Evolutionary conservation across 1,284 basidiomycete species (phyloP).

Genomic region (Trichosporon coremiiforme): DNA sequence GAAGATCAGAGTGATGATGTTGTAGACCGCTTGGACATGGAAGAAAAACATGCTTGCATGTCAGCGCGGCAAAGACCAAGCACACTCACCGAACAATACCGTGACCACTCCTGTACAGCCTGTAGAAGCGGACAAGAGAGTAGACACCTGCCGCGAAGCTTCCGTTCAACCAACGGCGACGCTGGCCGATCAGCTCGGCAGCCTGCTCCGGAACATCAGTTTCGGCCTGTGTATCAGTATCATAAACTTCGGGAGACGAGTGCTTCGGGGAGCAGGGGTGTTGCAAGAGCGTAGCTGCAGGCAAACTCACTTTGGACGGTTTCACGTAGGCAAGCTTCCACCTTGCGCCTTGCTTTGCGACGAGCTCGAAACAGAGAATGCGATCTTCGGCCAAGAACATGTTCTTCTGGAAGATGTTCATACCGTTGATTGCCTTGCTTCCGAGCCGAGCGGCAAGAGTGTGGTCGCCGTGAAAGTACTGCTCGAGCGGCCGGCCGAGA

Average conservation of each 20-base stretch:
- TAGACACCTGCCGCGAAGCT: slow-evolving; percentile 97
- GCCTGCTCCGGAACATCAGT: slow-evolving; percentile 66
- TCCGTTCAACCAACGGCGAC: slow-evolving; percentile 92
- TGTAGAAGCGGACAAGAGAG: slow-evolving; percentile 90
- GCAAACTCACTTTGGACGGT: too few species aligned
- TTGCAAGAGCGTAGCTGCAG: too few species aligned
- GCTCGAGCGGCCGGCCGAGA: slow-evolving; percentile 85
- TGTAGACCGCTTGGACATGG: slow-evolving; percentile 87
- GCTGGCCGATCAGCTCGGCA: slow-evolving; percentile 88
- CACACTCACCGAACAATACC: slow-evolving; percentile 64
- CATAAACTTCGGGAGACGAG: too few species aligned
- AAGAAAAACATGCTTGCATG: slow-evolving; percentile 80
- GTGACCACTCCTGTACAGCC: slow-evolving; percentile 81
- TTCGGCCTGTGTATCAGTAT: slow-evolving; percentile 62
- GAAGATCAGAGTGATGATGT: slow-evolving; percentile 76
- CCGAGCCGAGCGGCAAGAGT: slow-evolving; percentile 88
- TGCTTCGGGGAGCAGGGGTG: too few species aligned
- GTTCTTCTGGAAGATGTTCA: slow-evolving; percentile 95
- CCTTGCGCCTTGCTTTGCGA: slow-evolving; percentile 79
- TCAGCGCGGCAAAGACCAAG: background rate
- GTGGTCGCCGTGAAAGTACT: slow-evolving; percentile 99
- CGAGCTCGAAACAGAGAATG: slow-evolving; percentile 94
- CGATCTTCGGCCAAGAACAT: slow-evolving; percentile 86
- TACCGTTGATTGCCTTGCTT: slow-evolving; percentile 90
- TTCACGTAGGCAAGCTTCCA: slow-evolving; percentile 96